These are phyloP conservation scores for Irpex rosettiformis DNA, from an alignment of 1,284 basidiomycete species.

Conservation along the genomic window DNA sequence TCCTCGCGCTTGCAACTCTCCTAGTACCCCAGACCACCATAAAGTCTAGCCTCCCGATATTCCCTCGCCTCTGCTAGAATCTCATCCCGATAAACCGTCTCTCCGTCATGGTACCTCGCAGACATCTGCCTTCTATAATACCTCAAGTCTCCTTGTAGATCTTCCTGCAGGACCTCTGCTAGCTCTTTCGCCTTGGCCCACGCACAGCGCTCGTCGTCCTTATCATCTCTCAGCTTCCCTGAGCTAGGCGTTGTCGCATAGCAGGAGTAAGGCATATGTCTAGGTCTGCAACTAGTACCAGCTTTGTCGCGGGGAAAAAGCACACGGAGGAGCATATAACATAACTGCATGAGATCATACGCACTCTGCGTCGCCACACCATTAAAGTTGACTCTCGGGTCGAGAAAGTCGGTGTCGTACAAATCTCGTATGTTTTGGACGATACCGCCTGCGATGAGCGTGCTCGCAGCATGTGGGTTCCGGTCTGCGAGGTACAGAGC, in stretches of 20 bases:
- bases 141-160: neutral
- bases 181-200: neutral
- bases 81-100: neutral
- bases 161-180: neutral
- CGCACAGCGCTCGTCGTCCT: neutral
- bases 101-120: neutral
- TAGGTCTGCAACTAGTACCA: neutral
- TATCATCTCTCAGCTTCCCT: neutral
- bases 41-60: neutral
- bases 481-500: neutral
- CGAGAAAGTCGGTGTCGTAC: neutral
- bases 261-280: neutral
- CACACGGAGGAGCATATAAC: neutral
- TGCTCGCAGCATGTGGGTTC: neutral
- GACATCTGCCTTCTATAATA: neutral
- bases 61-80: neutral
- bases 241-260: too few species aligned
- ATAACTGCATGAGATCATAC: neutral
- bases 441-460: neutral
- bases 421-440: neutral
- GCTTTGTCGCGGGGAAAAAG: neutral
- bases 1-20: neutral
- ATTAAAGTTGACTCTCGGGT: neutral
- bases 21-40: too few species aligned
- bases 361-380: too few species aligned